Base-by-base conservation (phyloP, 2,329 filamentous ascomycete genomes). In the Trichophyton schoenleinii region DNA sequence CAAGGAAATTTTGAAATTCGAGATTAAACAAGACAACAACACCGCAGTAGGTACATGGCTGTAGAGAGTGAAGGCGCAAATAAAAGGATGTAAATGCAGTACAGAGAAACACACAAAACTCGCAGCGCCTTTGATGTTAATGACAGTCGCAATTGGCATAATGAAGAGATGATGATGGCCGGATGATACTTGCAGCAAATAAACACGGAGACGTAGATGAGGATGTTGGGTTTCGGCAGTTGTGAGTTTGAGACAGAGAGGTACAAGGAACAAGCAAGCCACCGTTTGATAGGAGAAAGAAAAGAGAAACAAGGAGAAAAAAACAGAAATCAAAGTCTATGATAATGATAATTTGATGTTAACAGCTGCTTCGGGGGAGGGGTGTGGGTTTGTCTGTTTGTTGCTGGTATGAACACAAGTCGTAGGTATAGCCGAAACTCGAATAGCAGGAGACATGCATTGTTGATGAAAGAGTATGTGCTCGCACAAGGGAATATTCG, bases 1-100 rank as follows among this genome's bases (percentile, higher is more conserved):
- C 25, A 34, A 36, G 31, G 34, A 38, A 38, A 38, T 38, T 38
- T 38, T 38, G 34, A 38, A 38, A 38, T 38, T 55, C 5, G 52
- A 34, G 31, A 34, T 55, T 55, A 55, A 55, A 36, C 31, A 55
- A 36, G 31, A 55, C 52, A 55, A 36, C 34, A 38, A 28, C 34
- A 36, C 28, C 28, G 52, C 52, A 36, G 38, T 41, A 60, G 44
- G 48, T 60, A 46, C 49, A 53, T 42, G 59, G 22, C 38, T 31
- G 20, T 55, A 60, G 25, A 31, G 46, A 55, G 36, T 5, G 34
- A 60, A 53, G 31, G 6, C 28, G 28, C 63, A 61, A 59, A 64
- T 60, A 58, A 59, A 61, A 38, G 9, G 34, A 11, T 49, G 44
- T 42, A 42, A 36, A 58, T 58, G 44, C 36, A 42, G 57, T 13